These are phyloP conservation scores for Trichoderma sp. DNA, from an alignment of 2,329 filamentous ascomycete species.

Conservation along the genomic window DNA sequence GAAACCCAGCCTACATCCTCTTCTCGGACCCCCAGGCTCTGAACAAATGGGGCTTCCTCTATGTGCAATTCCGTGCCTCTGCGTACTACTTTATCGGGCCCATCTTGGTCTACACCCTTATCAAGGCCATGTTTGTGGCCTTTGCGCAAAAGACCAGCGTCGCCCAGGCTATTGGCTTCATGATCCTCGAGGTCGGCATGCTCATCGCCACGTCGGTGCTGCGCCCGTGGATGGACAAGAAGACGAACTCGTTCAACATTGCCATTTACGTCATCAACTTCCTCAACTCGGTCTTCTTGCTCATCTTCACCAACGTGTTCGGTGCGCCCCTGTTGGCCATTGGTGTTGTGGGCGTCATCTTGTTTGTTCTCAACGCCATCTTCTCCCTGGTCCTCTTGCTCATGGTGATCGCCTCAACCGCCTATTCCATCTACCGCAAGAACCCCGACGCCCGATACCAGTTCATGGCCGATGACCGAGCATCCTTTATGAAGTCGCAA, in stretches of 20 bases:
- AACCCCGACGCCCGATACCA: constrained; percentile 95
- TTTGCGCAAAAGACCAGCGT: constrained; percentile 62
- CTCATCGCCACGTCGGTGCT: constrained; percentile 78
- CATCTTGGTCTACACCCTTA: constrained; percentile 72
- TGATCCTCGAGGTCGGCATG: constrained; percentile 79
- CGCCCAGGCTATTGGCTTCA: constrained; percentile 79
- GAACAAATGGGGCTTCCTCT: constrained; percentile 98
- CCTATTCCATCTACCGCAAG: constrained; percentile 78
- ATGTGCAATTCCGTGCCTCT: constrained; percentile 93
- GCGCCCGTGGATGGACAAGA: constrained; percentile 98
- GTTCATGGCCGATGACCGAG: constrained; percentile 93
- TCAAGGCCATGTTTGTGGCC: constrained; percentile 90
- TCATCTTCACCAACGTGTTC: constrained; percentile 88
- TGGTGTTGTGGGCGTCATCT: constrained; percentile 83
- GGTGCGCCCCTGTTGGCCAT: constrained; percentile 79
- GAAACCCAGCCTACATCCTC: constrained; percentile 94
- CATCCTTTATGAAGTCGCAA: constrained; percentile 96
- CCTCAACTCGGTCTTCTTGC: constrained; percentile 82
- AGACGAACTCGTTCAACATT: constrained; percentile 95
- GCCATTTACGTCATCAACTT: constrained; percentile 89
- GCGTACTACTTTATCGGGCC: constrained; percentile 95
- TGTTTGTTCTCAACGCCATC: constrained; percentile 84
- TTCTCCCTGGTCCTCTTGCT: constrained; percentile 82
- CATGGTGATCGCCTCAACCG: constrained; percentile 67
- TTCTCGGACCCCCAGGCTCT: constrained; percentile 90